Evolutionary conservation across 805 yeast species (phyloP).

Genomic region (Candida sphagnicola): DNA sequence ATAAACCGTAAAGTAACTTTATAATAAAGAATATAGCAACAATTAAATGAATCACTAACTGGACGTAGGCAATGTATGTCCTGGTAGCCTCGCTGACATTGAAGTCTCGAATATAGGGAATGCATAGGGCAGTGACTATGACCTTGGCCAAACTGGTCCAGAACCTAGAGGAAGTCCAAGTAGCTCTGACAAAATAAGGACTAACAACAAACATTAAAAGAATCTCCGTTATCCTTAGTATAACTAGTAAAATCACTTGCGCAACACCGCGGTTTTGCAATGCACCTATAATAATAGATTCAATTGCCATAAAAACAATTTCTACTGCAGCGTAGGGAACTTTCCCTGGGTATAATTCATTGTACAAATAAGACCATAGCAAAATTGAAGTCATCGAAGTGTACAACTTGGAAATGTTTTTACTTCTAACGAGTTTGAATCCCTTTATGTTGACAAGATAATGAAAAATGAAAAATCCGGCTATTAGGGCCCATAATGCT

Average conservation of each 20-base stretch:
- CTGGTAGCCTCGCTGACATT: constrained; percentile 32
- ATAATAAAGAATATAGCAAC: constrained; percentile 26
- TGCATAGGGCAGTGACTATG: constrained; percentile 36
- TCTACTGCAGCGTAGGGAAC: constrained; percentile 38
- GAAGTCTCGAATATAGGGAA: constrained; percentile 39
- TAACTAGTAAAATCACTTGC: constrained; percentile 38
- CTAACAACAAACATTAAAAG: constrained; percentile 16
- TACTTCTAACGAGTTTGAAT: constrained; percentile 13
- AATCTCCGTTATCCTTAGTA: constrained; percentile 29
- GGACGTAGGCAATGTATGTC: constrained; percentile 42
- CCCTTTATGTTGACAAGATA: constrained; percentile 21
- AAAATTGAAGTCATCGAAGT: constrained; percentile 45
- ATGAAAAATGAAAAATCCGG: constrained; percentile 19
- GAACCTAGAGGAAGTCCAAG: constrained; percentile 27
- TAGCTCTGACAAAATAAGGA: constrained; percentile 26
- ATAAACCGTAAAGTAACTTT: constrained; percentile 26
- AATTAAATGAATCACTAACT: constrained; percentile 36
- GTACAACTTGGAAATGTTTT: constrained; percentile 32
- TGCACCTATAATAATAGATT: constrained; percentile 41
- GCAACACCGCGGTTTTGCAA: constrained; percentile 41
- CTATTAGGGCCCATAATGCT: constrained; percentile 18
- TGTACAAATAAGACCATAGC: constrained; percentile 44
- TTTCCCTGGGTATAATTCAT: constrained; percentile 39
- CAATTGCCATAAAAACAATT: constrained; percentile 24
- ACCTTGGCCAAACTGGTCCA: constrained; percentile 36